Conservation (phyloP, 140 eudicot genomes). For the Cichorium intybus region DNA sequence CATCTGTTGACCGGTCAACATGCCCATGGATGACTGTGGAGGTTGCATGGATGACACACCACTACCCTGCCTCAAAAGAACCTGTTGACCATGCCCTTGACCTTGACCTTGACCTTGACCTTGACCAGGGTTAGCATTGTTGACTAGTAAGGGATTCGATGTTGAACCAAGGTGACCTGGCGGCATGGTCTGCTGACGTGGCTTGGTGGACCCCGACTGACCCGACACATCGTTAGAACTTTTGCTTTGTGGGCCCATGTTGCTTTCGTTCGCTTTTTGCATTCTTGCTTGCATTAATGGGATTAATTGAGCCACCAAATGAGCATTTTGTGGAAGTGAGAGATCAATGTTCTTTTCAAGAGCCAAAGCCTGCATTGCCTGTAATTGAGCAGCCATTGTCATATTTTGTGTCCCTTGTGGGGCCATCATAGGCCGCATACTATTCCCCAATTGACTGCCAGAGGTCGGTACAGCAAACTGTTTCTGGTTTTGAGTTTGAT, state of each 20-base stretch:
- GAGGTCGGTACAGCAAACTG: slow-evolving; percentile 46
- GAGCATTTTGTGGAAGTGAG: slow-evolving; percentile 78
- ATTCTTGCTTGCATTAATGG: slow-evolving; percentile 85
- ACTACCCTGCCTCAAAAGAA: slow-evolving; percentile 61
- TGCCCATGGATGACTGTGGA: slow-evolving; percentile 46
- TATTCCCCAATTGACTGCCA: slow-evolving; percentile 48
- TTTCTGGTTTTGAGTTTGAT: slow-evolving; percentile 56
- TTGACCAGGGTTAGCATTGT: slow-evolving; percentile 45
- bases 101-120: slow-evolving; percentile 38
- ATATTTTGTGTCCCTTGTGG: slow-evolving; percentile 64
- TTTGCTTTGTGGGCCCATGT: slow-evolving; percentile 47
- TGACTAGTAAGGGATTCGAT: slow-evolving; percentile 34
- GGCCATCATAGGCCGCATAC: slow-evolving; percentile 43
- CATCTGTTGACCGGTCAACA: slow-evolving; percentile 39
- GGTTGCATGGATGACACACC: slow-evolving; percentile 67
- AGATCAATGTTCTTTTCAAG: slow-evolving; percentile 84
- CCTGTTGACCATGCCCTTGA: slow-evolving; percentile 59
- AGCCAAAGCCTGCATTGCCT: slow-evolving; percentile 90
- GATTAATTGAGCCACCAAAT: slow-evolving; percentile 67
- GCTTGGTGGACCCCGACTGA: slow-evolving; percentile 61
- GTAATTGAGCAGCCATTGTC: slow-evolving; percentile 90
- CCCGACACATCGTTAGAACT: slow-evolving; percentile 72
- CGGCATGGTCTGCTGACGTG: slow-evolving; percentile 50
- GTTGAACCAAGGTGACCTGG: slow-evolving; percentile 49
- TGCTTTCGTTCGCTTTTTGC: slow-evolving; percentile 64